A percentile compares a stretch with the other conserved stretches of the same genome.
Conservation (phyloP, 371 early-diverging fungal species). For the Mortierella sp. region DNA sequence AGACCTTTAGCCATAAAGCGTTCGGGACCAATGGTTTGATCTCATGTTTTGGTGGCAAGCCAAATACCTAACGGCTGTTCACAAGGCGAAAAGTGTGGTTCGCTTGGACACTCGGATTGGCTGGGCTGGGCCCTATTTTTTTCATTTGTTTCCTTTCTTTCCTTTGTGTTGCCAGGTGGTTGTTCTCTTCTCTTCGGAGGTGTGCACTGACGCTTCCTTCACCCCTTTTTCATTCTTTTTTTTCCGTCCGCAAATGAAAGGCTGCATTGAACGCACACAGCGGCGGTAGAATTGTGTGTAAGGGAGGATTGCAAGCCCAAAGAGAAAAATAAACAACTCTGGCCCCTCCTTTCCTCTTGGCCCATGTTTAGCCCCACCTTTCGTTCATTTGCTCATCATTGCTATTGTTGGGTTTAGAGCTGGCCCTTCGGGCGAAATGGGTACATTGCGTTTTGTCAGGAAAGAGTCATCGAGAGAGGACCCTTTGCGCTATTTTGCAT, state of each 20-base stretch:
- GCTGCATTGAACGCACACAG: not conserved
- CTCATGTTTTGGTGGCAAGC: constrained; percentile 10
- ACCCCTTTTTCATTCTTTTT: not conserved
- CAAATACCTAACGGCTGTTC: too few relatives aligned
- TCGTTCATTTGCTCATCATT: constrained; percentile 1
- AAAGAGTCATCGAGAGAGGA: not conserved
- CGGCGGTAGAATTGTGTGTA: constrained; percentile 11
- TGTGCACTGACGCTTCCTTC: constrained; percentile 2
- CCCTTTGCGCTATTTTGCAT: not conserved
- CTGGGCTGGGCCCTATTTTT: not conserved
- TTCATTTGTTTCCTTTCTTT: not conserved
- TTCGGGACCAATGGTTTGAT: not conserved
- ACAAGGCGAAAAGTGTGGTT: not conserved
- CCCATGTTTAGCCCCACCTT: not conserved
- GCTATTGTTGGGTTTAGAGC: not conserved
- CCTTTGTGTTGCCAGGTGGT: not conserved
- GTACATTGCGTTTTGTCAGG: not conserved
- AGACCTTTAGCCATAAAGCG: not conserved
- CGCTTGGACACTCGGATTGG: not conserved
- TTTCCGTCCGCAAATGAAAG: not conserved
- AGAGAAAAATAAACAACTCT: not conserved
- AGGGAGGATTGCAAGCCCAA: not conserved
- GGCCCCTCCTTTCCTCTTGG: not conserved
- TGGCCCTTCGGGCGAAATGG: constrained; percentile 1
- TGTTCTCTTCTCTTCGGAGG: not conserved